Evolutionary conservation across 208 protist genomes (phyloP), one percentile per base, ranked within the genome.

Genomic region (Crithidia bombi): DNA sequence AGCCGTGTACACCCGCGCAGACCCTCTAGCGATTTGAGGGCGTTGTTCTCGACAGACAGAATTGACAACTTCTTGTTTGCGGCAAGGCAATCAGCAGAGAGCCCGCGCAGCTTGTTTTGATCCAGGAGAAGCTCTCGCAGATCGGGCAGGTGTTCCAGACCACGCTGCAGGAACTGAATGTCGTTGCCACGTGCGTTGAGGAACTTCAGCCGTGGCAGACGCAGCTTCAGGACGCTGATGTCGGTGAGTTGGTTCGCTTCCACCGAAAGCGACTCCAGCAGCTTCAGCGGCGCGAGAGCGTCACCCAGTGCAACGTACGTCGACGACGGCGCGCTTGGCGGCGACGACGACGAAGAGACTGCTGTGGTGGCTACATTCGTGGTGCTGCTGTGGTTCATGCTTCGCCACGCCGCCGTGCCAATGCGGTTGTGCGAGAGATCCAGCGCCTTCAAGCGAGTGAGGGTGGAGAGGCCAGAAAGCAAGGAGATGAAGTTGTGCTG

Each of bases 61-160:
- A 90, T 85, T 5, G 32, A 66, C 14, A 97, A 74, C 38, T 83
- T 73, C n/a, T 69, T 77, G 69, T 79, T 87, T 19, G 44, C 66
- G 1, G 65, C 63, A 47, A 97, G 89, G 73, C 79, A 81, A 6
- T 95, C 78, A 1, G 52, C 39, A 9, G 76, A 75, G 23, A 97
- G 26, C 14, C 44, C 43, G 21, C 90, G 85, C 58, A 98, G 79
- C 44, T 89, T 91, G 81, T 98, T 98, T 61, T 93, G 86, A 66
- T 97, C 92, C 32, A 98, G 87, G 10, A 97, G 79, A 23, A 98
- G 69, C 76, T 97, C 92, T 7, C 85, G 93, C n/a, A 98, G 82
- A 17, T 93, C 77, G 0, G 74, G 71, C 12, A 97, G 66, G 28
- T 69, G 46, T 25, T 86, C 73, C 14, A 98, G 71, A n/a, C 90